These are phyloP conservation scores for Fusarium devonianum DNA, from an alignment of 2,329 filamentous ascomycete species.

Conservation along the genomic window DNA sequence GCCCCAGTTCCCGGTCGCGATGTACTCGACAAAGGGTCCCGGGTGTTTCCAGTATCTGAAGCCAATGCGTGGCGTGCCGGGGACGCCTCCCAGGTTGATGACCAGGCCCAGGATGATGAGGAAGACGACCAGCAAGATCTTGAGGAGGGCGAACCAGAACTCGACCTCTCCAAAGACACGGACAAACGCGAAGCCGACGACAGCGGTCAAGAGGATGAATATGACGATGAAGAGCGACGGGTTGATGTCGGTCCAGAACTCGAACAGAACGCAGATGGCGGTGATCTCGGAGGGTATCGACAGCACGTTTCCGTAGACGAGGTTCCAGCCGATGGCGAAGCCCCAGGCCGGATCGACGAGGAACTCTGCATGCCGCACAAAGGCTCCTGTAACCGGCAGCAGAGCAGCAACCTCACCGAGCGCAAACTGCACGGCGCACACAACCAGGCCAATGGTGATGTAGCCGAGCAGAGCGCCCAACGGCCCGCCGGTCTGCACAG, in stretches of 20 bases:
- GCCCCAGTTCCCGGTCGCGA: constrained; percentile 65
- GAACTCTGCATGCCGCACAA: constrained; percentile 57
- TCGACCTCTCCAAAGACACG: constrained; percentile 60
- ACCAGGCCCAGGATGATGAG: constrained; percentile 56
- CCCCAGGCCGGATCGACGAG: constrained; percentile 65
- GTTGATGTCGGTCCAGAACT: constrained; percentile 49
- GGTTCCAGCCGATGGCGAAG: constrained; percentile 58
- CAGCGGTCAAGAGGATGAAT: constrained; percentile 36
- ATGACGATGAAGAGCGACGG: constrained; percentile 38
- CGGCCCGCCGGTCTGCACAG: constrained; percentile 48
- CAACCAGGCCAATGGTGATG: constrained; percentile 51
- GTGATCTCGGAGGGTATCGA: constrained; percentile 61
- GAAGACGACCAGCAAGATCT: constrained; percentile 60
- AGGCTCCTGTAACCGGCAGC: constrained; percentile 57
- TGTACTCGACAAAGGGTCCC: constrained; percentile 71
- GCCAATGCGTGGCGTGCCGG: constrained; percentile 35
- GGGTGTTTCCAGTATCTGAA: constrained; percentile 57
- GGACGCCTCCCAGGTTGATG: constrained; percentile 39
- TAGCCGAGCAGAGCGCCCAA: constrained; percentile 56
- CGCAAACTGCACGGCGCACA: constrained; percentile 57
- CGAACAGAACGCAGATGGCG: constrained; percentile 49
- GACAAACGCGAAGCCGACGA: constrained; percentile 54
- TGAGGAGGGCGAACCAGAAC: constrained; percentile 59
- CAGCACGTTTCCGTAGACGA: constrained; percentile 59
- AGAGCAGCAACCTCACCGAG: constrained; percentile 60